Evolutionary conservation across 2,329 filamentous ascomycete species (phyloP).

Genomic region (Aspergillus sp.): DNA sequence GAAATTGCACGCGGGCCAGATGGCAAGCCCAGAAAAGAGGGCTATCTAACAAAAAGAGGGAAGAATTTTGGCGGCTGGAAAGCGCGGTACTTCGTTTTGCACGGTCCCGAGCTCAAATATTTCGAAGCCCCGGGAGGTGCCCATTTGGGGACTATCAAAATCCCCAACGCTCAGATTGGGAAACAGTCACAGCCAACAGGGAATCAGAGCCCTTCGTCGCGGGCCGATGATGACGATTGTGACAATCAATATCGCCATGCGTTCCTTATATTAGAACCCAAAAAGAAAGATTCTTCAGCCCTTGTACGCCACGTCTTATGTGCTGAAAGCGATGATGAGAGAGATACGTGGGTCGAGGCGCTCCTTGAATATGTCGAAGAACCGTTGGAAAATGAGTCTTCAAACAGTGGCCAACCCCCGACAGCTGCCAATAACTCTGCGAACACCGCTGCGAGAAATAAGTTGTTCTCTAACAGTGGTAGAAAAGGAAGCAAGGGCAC

Average conservation of each 20-base stretch:
- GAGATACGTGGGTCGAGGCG: conserved; percentile 90
- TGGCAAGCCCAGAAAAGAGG: conserved; percentile 72
- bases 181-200: conserved; percentile 72
- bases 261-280: conserved; percentile 91
- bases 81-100: conserved; percentile 70
- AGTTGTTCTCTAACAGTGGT: conserved; percentile 22
- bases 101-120: conserved; percentile 76
- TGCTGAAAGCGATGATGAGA: conserved; percentile 88
- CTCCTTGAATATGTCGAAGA: conserved; percentile 82
- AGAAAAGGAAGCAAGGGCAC: conserved; percentile 34
- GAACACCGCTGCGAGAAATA: conserved; percentile 24
- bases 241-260: conserved; percentile 97
- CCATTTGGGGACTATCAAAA: conserved; percentile 89
- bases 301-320: conserved; percentile 92
- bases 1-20: conserved; percentile 53
- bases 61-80: conserved; percentile 99
- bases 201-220: conserved; percentile 60
- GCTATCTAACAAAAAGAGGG: conserved; percentile 92
- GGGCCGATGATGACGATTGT: conserved; percentile 69
- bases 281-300: conserved; percentile 88
- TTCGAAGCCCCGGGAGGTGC: conserved; percentile 88
- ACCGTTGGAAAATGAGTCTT: conserved; percentile 32
- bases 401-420: conserved; percentile 21
- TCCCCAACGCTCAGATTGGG: conserved; percentile 87
- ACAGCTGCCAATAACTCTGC: conserved; percentile 19